These are phyloP conservation scores for Quercus cerris DNA, from an alignment of 306 rosid genomes.

Conservation along the genomic window DNA sequence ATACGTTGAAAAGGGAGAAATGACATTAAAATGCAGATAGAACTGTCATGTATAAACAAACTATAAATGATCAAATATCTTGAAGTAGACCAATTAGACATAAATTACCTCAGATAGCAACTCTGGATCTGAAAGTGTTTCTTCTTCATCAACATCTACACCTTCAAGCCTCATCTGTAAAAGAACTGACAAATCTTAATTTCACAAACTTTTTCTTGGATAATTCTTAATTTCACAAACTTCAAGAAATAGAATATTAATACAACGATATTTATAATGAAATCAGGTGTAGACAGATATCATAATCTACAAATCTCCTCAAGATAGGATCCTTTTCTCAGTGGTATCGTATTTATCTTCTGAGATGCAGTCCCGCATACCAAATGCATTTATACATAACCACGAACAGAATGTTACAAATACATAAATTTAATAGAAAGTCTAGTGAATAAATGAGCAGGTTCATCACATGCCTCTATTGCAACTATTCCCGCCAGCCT, in stretches of 20 bases:
- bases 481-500: neutral
- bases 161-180: constrained; percentile 80
- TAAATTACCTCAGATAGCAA: constrained; percentile 71
- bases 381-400: neutral
- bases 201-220: neutral
- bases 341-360: neutral
- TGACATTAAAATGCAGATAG: neutral
- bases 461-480: neutral
- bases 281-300: neutral
- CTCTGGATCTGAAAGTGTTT: constrained; percentile 70
- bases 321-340: neutral
- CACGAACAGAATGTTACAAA: neutral
- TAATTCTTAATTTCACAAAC: constrained; percentile 6
- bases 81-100: constrained; percentile 3
- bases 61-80: neutral
- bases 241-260: neutral
- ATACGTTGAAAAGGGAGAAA: too few species aligned
- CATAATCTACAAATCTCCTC: neutral
- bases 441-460: neutral
- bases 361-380: neutral
- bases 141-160: constrained; percentile 76
- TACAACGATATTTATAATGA: neutral
- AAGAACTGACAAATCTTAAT: constrained; percentile 1
- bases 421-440: neutral
- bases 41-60: neutral